These are phyloP conservation scores for Dryas octopetala DNA, from an alignment of 306 rosid genomes.

Conservation along the genomic window DNA sequence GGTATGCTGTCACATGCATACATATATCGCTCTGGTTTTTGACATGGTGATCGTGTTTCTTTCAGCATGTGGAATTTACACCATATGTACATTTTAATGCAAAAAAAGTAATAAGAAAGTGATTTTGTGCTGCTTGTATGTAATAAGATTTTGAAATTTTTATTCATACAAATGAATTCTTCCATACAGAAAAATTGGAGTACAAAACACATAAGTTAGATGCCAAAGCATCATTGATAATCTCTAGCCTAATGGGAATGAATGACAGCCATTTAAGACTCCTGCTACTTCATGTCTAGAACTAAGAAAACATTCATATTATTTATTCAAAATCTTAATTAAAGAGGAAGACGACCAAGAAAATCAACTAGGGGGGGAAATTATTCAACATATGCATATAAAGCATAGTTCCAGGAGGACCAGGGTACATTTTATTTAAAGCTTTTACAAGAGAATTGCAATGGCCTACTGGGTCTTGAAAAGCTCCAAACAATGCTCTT, in stretches of 20 bases:
- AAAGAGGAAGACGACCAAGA: background rate
- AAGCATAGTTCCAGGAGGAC: no score
- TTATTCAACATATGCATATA: background rate
- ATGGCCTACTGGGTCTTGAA: slow-evolving; percentile 47
- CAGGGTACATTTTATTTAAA: no score
- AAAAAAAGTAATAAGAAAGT: background rate
- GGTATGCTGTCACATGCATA: background rate
- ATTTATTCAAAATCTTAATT: background rate
- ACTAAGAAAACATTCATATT: background rate
- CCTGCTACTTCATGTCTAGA: background rate
- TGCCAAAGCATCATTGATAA: no score
- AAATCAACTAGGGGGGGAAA: background rate
- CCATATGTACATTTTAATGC: slow-evolving; percentile 6
- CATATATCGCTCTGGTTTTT: slow-evolving; percentile 11
- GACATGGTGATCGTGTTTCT: slow-evolving; percentile 15
- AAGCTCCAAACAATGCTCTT: slow-evolving; percentile 73
- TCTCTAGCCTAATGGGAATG: no score
- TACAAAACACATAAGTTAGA: no score
- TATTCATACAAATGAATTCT: no score
- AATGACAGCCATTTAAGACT: no score
- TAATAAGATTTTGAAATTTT: background rate
- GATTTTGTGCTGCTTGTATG: background rate
- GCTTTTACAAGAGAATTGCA: no score
- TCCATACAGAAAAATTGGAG: background rate
- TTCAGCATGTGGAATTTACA: background rate